phyloP scores from a whole-genome alignment of 1,284 basidiomycete species.

The Apiotrichum domesticum region DNA sequence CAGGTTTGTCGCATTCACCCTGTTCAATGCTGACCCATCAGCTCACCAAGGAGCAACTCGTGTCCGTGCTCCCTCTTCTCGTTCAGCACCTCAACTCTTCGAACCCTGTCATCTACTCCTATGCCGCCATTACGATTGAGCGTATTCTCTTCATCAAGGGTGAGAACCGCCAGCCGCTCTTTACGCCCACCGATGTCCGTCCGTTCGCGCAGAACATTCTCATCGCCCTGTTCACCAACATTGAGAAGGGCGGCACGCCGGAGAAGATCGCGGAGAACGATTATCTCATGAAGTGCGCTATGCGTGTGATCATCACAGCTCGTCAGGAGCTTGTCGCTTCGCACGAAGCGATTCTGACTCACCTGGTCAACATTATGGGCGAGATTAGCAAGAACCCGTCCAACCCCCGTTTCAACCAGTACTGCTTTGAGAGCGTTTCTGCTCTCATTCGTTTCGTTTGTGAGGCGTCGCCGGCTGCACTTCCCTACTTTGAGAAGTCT shows the following conservation, averaged over 20 bases:
- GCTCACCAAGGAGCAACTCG: slow-evolving; percentile 90
- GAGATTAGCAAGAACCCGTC: slow-evolving; percentile 92
- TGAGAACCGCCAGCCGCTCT: slow-evolving; percentile 59
- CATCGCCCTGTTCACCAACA: slow-evolving; percentile 69
- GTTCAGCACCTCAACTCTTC: slow-evolving; percentile 74
- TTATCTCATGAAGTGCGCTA: slow-evolving; percentile 93
- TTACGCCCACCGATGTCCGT: slow-evolving; percentile 77
- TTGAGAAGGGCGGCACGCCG: slow-evolving; percentile 74
- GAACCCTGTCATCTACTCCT: slow-evolving; percentile 70
- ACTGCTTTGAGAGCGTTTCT: slow-evolving; percentile 91
- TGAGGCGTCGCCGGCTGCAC: slow-evolving; percentile 58
- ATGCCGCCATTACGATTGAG: slow-evolving; percentile 65
- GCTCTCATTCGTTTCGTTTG: slow-evolving; percentile 84
- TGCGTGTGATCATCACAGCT: slow-evolving; percentile 89
- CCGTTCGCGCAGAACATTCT: slow-evolving; percentile 73
- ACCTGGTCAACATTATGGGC: slow-evolving; percentile 74
- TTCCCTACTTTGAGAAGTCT: slow-evolving; percentile 70
- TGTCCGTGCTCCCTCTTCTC: slow-evolving; percentile 82
- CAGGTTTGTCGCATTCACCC: slow-evolving; percentile 55
- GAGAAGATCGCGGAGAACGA: slow-evolving; percentile 98
- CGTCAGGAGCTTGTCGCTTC: slow-evolving; percentile 66
- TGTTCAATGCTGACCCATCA: slow-evolving; percentile 36
- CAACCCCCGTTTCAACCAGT: slow-evolving; percentile 96
- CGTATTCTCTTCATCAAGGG: slow-evolving; percentile 81
- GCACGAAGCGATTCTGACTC: slow-evolving; percentile 63